Base-by-base conservation (phyloP, 805 yeast genomes). In the Priceomyces haplophilus region DNA sequence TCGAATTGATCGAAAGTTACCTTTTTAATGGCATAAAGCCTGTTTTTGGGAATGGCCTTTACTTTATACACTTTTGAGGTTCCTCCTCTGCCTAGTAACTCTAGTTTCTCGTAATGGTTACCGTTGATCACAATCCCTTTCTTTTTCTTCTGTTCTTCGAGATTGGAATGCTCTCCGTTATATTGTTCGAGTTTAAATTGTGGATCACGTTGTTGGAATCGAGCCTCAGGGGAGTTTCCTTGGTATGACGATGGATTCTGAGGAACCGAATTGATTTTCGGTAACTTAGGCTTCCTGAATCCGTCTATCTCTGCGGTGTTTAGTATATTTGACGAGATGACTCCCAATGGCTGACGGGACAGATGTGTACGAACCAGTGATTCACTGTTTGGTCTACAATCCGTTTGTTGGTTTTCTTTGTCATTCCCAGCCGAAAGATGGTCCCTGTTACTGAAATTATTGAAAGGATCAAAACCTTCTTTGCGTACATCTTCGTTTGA, bases 61-160 rank as follows among this genome's bases (percentile, higher is more conserved):
- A 84, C 93, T 58, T 83, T 85, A 67, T 83, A 90, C 16, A 90
- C 98, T 56, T 85, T 88, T 0, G 97, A 89, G 0, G 97, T 78
- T 0, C 97, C 98, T 19, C 97, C 98, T 59, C 85, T 78, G 4
- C 97, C 98, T 15, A 90, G 61, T 11, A 86, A 67, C 55, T 88
- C 97, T 20, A 86, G 64, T 43, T 83, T 76, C 53, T 84, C 90
- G 56, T 86, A 91, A 34, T 74, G 74, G 25, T 72, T 73, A 1
- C 77, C 80, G 58, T 88, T 86, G 16, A 71, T 65, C 2, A 48
- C 51, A 6, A 71, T 62, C 16, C 58, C 43, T 46, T 65, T 64
- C 32, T 56, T 59, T 27, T 53, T 53, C 13, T 53, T 51, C 3
- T 49, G 48, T 8, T 55, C 62, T 19, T 52, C 54, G 6, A 43